Evolutionary conservation across 352 stramenopile genomes (phyloP), one percentile per base, ranked within the genome.

Genomic region (Globisporangium parvum): DNA sequence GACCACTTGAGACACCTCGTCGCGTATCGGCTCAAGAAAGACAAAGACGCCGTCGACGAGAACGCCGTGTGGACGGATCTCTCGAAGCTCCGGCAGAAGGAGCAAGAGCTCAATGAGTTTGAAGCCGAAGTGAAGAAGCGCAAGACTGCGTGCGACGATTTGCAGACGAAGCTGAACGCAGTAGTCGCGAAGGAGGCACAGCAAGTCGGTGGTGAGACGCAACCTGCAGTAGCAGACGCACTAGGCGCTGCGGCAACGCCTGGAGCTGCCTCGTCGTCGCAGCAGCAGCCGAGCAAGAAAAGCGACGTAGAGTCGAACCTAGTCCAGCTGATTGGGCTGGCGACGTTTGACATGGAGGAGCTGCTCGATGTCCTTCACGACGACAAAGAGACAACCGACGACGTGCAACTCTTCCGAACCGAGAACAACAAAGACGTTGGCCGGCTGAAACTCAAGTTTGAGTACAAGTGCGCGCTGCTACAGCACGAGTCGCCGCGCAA

Each of bases 51-150:
- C 8, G 35, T 41, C 1, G 63, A 66, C 6, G 51, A 76, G 31
- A 66, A 56, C 2, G 20, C 31, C 9, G 56, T 82, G 1, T 70
- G 69, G 67, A 60, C 15, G 0, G 42, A 47, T 3, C 35, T 82
- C 6, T 64, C 75, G 1, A 85, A 85, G 39, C 63, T 85, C 4
- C 71, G 71, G 28, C 75, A 81, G 55, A 73, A 77, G 44, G 56
- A 63, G 0, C 53, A 77, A 20, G 75, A 82, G 41, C 39, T 80
- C 1, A 26, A 26, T 0, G 71, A 77, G 10, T 77, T 85, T 39
- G 31, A 72, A 31, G n/a, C 52, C 9, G 63, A 72, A 26, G 59
- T 81, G 21, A 26, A 53, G 2, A 53, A 44, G 21, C 47, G 57
- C 14, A 51, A 55, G 8, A 33, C 35, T 9, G 52, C 53, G 11